These are phyloP conservation scores for Pichia exigua DNA, from an alignment of 805 yeast genomes.

Conservation along the genomic window DNA sequence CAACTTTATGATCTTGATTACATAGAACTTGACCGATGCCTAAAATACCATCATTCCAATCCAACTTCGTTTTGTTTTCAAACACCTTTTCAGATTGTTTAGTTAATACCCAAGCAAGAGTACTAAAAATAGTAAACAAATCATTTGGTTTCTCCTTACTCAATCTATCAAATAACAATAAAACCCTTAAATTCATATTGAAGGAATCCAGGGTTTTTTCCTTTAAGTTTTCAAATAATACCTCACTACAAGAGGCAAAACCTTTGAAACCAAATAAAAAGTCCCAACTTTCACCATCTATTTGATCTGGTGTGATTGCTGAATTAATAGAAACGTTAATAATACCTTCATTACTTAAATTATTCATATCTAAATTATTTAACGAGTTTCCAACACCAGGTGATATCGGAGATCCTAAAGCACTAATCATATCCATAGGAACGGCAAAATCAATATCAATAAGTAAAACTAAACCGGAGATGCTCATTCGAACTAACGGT, in stretches of 20 bases:
- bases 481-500: constrained; percentile 20
- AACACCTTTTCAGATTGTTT: not conserved
- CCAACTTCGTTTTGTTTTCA: constrained; percentile 1
- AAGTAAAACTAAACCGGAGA: constrained; percentile 28
- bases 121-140: constrained; percentile 26
- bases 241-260: constrained; percentile 19
- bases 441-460: constrained; percentile 31
- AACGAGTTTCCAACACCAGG: constrained; percentile 3
- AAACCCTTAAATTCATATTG: constrained; percentile 27
- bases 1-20: constrained; percentile 26
- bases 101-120: constrained; percentile 20
- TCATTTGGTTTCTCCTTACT: constrained; percentile 26
- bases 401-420: constrained; percentile 3
- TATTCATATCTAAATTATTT: not conserved
- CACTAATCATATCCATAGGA: not conserved
- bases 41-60: constrained; percentile 15
- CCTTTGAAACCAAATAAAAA: constrained; percentile 20
- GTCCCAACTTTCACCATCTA: constrained; percentile 19
- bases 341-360: not conserved
- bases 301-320: constrained; percentile 24
- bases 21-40: constrained; percentile 24
- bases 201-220: constrained; percentile 25
- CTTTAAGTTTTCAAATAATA: constrained; percentile 23
- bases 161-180: constrained; percentile 27
- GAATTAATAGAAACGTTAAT: constrained; percentile 26